Evolutionary conservation across 2,329 filamentous ascomycete species (phyloP).

Genomic region (Lasiodiplodia sp.): DNA sequence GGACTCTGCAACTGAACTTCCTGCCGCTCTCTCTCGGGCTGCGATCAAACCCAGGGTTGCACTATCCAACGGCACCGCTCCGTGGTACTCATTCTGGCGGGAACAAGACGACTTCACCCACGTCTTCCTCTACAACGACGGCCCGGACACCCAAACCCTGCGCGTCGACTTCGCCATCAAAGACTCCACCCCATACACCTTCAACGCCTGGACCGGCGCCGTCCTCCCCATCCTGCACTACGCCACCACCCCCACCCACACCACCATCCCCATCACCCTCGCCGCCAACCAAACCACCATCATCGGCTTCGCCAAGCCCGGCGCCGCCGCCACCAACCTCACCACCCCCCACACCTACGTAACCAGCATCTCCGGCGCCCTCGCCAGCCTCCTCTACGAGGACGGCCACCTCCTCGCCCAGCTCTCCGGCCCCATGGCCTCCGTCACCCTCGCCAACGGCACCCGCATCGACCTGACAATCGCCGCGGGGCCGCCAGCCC

Average conservation of each 20-base stretch:
- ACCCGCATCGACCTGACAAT: slow-evolving; percentile 30
- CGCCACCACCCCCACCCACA: slow-evolving; percentile 34
- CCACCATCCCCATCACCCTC: slow-evolving; percentile 46
- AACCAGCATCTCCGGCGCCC: background rate
- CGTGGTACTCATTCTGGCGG: slow-evolving; percentile 49
- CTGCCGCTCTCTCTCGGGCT: slow-evolving; percentile 41
- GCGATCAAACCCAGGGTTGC: slow-evolving; percentile 43
- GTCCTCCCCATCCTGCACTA: slow-evolving; percentile 44
- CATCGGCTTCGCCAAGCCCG: slow-evolving; percentile 43
- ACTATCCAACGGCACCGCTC: slow-evolving; percentile 39
- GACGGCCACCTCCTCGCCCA: slow-evolving; percentile 1
- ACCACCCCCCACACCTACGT: background rate
- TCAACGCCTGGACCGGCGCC: slow-evolving; percentile 55
- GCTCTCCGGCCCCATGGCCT: slow-evolving; percentile 25
- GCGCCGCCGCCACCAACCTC: background rate
- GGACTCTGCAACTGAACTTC: slow-evolving; percentile 41
- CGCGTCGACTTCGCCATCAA: slow-evolving; percentile 30
- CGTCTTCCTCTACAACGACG: slow-evolving; percentile 51
- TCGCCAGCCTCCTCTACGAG: slow-evolving; percentile 1
- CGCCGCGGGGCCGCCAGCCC: slow-evolving; percentile 30
- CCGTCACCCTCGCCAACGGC: slow-evolving; percentile 32
- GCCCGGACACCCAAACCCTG: slow-evolving; percentile 42
- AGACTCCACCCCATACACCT: slow-evolving; percentile 42
- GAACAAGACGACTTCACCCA: slow-evolving; percentile 32
- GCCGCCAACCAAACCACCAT: slow-evolving; percentile 51